Conservation (phyloP, 129 eudicot genomes). For the Saposhnikovia divaricata region DNA sequence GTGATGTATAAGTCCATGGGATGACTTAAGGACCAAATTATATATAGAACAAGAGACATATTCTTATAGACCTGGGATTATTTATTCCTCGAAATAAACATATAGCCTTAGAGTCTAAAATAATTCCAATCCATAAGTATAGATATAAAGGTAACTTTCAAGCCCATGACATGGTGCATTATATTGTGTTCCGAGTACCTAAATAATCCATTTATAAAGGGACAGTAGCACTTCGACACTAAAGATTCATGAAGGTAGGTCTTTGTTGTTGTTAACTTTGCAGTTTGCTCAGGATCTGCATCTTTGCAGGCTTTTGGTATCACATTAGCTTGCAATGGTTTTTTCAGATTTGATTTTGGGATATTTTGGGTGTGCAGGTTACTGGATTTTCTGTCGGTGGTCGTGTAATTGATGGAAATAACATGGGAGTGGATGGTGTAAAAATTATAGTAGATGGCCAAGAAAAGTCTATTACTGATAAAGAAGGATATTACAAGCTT, state of each 20-base stretch:
- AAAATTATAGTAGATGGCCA: slow-evolving; percentile 73
- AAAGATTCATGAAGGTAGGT: not conserved
- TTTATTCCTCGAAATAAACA: not conserved
- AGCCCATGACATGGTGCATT: not conserved
- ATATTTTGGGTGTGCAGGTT: slow-evolving; percentile 39
- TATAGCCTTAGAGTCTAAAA: not conserved
- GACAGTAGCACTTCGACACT: not conserved
- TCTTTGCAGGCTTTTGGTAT: not conserved
- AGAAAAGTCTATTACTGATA: slow-evolving; percentile 77
- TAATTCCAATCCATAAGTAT: not conserved
- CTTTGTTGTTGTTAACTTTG: not conserved
- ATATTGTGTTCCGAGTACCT: not conserved
- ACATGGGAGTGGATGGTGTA: slow-evolving; percentile 74
- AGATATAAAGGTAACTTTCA: not conserved
- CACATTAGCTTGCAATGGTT: not conserved
- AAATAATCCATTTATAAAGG: not conserved
- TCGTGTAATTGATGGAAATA: slow-evolving; percentile 81
- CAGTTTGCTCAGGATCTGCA: not conserved
- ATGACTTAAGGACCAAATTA: not conserved
- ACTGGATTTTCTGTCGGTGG: slow-evolving; percentile 99
- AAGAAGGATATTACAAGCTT: slow-evolving; percentile 88
- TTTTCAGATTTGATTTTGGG: not conserved
- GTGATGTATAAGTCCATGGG: not conserved
- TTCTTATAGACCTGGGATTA: not conserved
- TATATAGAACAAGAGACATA: not conserved